Conservation (phyloP, 495 filamentous ascomycete genomes). For the Talaromyces stipitatus region DNA sequence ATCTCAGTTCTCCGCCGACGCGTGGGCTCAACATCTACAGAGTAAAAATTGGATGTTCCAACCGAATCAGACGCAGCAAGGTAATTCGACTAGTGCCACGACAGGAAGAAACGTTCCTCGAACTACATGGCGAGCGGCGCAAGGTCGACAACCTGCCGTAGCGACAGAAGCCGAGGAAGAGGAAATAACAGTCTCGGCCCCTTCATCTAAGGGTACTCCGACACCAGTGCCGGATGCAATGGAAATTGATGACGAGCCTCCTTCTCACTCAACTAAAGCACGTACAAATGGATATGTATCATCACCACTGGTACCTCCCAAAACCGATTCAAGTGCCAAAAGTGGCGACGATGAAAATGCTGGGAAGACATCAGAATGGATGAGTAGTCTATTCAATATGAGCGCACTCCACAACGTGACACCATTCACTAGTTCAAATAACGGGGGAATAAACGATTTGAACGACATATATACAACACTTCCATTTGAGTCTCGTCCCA, state of each 20-base stretch:
- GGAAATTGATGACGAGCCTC: constrained; percentile 41
- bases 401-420: constrained; percentile 57
- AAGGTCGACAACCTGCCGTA: constrained; percentile 28
- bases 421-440: constrained; percentile 50
- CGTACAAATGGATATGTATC: neutral
- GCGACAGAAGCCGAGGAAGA: constrained; percentile 38
- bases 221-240: constrained; percentile 29
- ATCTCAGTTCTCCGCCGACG: constrained; percentile 49
- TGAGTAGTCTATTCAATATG: constrained; percentile 39
- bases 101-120: constrained; percentile 5
- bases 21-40: constrained; percentile 60
- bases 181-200: constrained; percentile 16
- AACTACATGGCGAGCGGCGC: constrained; percentile 10
- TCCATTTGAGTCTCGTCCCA: constrained; percentile 63
- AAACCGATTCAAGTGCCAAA: neutral
- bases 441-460: constrained; percentile 53
- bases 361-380: constrained; percentile 4
- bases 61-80: constrained; percentile 29
- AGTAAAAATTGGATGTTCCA: constrained; percentile 37
- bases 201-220: neutral
- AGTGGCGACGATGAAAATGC: neutral
- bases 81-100: constrained; percentile 10
- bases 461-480: constrained; percentile 58
- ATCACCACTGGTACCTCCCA: neutral
- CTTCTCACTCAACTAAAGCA: constrained; percentile 9